Percentiles rank a stretch among this genome's conserved stretches.
Evolutionary conservation across 1,139 yeast species (phyloP).

Genomic region (Zygoascus sp.): DNA sequence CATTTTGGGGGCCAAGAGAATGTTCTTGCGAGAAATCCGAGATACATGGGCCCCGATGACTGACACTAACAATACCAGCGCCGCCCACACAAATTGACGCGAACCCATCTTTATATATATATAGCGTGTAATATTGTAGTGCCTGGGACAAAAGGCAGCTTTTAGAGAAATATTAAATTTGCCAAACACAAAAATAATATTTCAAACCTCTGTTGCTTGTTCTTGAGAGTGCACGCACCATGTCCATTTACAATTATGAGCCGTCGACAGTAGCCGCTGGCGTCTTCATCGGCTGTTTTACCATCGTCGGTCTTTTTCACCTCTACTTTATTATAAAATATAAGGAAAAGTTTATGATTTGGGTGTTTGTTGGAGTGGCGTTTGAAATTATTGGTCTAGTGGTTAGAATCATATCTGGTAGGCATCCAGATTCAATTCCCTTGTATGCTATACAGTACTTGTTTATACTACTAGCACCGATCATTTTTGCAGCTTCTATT

Average conservation of each 20-base stretch:
- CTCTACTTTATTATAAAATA: conserved; percentile 15
- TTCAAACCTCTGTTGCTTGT: not conserved
- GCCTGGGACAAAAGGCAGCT: no score
- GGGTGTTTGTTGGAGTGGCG: conserved; percentile 16
- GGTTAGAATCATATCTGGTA: conserved; percentile 32
- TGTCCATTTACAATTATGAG: conserved; percentile 13
- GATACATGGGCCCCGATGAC: no score
- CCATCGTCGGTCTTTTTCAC: conserved; percentile 18
- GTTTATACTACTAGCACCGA: conserved; percentile 42
- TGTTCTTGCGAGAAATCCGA: no score
- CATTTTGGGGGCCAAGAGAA: no score
- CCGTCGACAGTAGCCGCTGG: conserved; percentile 22
- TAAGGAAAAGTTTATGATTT: conserved; percentile 21
- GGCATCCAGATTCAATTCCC: conserved; percentile 21
- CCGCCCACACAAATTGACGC: no score
- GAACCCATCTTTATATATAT: no score
- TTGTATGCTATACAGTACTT: conserved; percentile 39
- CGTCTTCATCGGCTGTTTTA: conserved; percentile 22
- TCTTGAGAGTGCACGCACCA: not conserved
- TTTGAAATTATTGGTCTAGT: conserved; percentile 36
- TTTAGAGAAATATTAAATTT: no score
- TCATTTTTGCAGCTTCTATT: conserved; percentile 43
- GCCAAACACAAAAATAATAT: not conserved
- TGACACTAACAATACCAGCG: no score
- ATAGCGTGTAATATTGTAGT: no score